Evolutionary conservation across 179 eudicot species (phyloP).

Genomic region (Pouteria campechiana): DNA sequence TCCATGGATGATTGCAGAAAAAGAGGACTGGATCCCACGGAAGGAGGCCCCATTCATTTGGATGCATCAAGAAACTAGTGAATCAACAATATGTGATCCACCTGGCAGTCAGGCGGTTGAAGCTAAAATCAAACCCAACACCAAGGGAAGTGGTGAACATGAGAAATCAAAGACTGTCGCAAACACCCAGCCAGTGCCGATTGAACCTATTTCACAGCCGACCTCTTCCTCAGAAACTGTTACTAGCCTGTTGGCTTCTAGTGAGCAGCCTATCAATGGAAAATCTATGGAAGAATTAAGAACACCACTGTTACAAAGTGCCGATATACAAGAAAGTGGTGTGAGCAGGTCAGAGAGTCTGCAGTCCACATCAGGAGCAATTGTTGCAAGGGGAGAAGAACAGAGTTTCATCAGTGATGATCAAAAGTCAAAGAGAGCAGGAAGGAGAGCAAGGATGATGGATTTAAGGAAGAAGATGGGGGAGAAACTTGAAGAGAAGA

Average conservation of each 20-base stretch:
- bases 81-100: constrained; percentile 5
- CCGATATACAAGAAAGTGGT: constrained; percentile 6
- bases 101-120: constrained; percentile 4
- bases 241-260: too few relatives aligned
- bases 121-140: constrained; percentile 1
- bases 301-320: constrained; percentile 33
- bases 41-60: constrained; percentile 65
- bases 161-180: constrained; percentile 17
- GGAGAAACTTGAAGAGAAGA: constrained; percentile 76
- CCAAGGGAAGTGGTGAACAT: constrained; percentile 13
- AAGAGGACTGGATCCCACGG: constrained; percentile 86
- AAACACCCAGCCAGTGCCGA: too few relatives aligned
- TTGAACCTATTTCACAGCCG: constrained; percentile 9
- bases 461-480: constrained; percentile 81
- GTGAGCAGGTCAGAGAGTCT: constrained; percentile 12
- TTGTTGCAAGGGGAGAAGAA: too few relatives aligned
- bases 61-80: constrained; percentile 40
- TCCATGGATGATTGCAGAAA: constrained; percentile 88
- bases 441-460: constrained; percentile 62
- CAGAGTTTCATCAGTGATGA: constrained; percentile 28
- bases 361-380: too few relatives aligned
- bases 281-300: constrained; percentile 22
- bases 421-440: constrained; percentile 34
- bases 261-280: constrained; percentile 15
- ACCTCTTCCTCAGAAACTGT: constrained; percentile 9